Percentiles rank a stretch among this genome's conserved stretches.
Evolutionary conservation across 257 asterid species (phyloP).

Genomic region (Solanum ahanhuiri): DNA sequence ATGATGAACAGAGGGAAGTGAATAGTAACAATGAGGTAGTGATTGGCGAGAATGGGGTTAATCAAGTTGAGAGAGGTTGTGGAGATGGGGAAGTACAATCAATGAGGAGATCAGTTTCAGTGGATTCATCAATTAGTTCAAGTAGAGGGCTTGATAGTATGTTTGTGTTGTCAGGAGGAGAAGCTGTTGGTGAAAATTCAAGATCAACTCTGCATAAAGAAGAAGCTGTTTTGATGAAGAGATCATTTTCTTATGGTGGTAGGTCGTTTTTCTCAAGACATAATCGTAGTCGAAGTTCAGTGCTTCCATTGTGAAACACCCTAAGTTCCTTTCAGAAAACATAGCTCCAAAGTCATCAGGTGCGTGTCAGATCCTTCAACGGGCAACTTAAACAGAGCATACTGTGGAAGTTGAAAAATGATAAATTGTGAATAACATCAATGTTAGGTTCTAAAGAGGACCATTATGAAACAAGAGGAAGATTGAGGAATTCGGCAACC

Average conservation of each 20-base stretch:
- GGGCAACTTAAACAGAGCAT: neutral
- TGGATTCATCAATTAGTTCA: slow-evolving; percentile 4
- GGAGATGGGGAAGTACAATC: neutral
- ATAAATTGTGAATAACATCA: neutral
- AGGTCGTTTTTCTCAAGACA: slow-evolving; percentile 16
- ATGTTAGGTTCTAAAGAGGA: neutral
- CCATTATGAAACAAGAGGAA: neutral
- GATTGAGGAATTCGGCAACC: neutral
- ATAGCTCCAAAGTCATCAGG: neutral
- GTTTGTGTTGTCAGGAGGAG: neutral
- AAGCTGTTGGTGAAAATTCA: neutral
- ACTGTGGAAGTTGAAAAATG: neutral
- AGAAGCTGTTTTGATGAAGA: slow-evolving; percentile 14
- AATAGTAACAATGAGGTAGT: neutral
- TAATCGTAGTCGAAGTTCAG: neutral
- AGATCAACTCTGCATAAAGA: neutral
- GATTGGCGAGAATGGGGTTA: neutral
- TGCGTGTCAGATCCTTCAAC: neutral
- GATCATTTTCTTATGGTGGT: slow-evolving; percentile 15
- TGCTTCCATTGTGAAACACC: slow-evolving; percentile 2
- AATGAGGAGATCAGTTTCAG: slow-evolving; percentile 17
- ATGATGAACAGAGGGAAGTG: neutral
- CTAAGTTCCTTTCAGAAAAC: neutral
- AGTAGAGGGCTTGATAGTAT: neutral
- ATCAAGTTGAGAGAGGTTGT: neutral